These are phyloP conservation scores for Ceratobasidium theobromae DNA, from an alignment of 1,284 basidiomycete genomes.

Conservation along the genomic window DNA sequence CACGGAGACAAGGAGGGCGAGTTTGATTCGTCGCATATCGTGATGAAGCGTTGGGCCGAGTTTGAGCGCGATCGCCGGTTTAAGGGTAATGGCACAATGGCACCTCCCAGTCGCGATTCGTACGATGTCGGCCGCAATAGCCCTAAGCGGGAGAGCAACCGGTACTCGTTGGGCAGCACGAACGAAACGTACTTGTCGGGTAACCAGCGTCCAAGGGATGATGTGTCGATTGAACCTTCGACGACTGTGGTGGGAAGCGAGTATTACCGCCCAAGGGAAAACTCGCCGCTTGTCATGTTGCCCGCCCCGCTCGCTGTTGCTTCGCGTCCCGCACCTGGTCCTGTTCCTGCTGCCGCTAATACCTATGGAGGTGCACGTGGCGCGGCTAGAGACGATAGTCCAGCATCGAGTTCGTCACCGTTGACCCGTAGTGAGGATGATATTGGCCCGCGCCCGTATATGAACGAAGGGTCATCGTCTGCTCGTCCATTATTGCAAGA, in stretches of 20 bases:
- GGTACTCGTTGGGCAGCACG: slow-evolving; percentile 76
- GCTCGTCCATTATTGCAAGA: slow-evolving; percentile 28
- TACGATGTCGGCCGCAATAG: slow-evolving; percentile 53
- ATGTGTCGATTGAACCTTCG: slow-evolving; percentile 25
- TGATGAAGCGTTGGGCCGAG: slow-evolving; percentile 99
- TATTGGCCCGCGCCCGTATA: neutral
- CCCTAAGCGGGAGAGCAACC: slow-evolving; percentile 60
- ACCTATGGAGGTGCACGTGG: too few relatives aligned
- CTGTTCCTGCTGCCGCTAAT: neutral
- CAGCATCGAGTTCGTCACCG: slow-evolving; percentile 8
- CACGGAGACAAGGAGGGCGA: slow-evolving; percentile 93
- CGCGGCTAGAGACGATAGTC: slow-evolving; percentile 12
- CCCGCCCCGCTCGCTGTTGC: slow-evolving; percentile 22
- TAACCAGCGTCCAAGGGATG: neutral
- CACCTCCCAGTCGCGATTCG: slow-evolving; percentile 77
- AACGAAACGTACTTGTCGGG: slow-evolving; percentile 62
- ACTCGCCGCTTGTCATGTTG: slow-evolving; percentile 25
- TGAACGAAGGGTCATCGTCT: neutral
- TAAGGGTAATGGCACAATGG: slow-evolving; percentile 59
- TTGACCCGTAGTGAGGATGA: slow-evolving; percentile 22
- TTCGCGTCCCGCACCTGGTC: slow-evolving; percentile 1
- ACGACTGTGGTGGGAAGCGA: neutral
- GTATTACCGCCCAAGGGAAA: slow-evolving; percentile 26
- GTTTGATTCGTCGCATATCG: slow-evolving; percentile 94
- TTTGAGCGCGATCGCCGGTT: slow-evolving; percentile 95